phyloP scores from a whole-genome alignment of 805 yeast species.

The Kodamaea nitidulidarum region DNA sequence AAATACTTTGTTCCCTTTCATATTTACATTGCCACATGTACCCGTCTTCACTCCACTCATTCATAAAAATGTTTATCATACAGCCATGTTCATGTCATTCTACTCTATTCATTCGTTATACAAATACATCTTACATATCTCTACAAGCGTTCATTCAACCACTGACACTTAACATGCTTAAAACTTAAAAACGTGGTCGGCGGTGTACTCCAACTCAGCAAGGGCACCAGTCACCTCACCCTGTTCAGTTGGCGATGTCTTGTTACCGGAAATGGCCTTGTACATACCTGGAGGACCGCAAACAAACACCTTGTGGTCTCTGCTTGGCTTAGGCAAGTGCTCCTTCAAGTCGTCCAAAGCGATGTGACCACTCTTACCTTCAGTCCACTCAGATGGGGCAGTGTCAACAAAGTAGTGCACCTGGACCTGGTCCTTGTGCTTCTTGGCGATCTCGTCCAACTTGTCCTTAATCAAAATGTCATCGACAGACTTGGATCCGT shows the following conservation, averaged over 20 bases:
- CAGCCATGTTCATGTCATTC: no score
- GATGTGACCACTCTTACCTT: constrained; percentile 71
- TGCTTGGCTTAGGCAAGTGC: constrained; percentile 60
- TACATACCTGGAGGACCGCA: constrained; percentile 96
- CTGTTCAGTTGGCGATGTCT: constrained; percentile 84
- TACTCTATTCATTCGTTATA: no score
- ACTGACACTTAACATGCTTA: no score
- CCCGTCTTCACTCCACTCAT: no score
- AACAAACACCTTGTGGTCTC: constrained; percentile 65
- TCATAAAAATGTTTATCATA: no score
- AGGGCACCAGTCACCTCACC: constrained; percentile 90
- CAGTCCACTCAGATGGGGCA: constrained; percentile 42
- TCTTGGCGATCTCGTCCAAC: constrained; percentile 62
- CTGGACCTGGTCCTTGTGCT: constrained; percentile 73
- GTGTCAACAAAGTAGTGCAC: constrained; percentile 79
- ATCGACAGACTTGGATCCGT: constrained; percentile 71
- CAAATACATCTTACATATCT: no score
- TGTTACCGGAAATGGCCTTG: constrained; percentile 81
- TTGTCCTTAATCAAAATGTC: constrained; percentile 81
- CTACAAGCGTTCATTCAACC: no score
- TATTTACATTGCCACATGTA: no score
- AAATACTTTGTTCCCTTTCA: no score
- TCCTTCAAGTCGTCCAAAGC: constrained; percentile 64
- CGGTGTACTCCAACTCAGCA: constrained; percentile 81
- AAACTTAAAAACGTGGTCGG: constrained; percentile 87